These are phyloP conservation scores for Rhizophlyctis rosea DNA, from an alignment of 192 early-diverging fungal genomes.

Conservation along the genomic window DNA sequence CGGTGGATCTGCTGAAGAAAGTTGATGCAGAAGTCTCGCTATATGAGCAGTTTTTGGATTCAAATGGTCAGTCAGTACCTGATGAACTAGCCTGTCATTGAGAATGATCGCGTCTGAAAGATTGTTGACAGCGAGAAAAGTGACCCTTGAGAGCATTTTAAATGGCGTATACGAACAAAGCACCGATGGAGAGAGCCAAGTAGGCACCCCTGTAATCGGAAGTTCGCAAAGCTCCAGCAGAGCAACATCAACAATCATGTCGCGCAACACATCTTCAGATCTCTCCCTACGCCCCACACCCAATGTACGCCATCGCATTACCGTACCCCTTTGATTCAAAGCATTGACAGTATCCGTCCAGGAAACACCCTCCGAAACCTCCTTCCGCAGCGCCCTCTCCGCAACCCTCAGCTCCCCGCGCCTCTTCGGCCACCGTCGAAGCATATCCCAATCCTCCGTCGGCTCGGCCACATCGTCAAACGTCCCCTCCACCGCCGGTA, in stretches of 20 bases:
- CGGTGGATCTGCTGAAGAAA: conserved; percentile 22
- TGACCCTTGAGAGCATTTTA: conserved; percentile 2
- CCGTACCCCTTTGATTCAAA: no score
- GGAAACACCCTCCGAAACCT: conserved; percentile 16
- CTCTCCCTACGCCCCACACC: background rate
- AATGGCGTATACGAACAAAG: background rate
- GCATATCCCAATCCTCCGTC: conserved; percentile 17
- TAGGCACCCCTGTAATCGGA: no score
- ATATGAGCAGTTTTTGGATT: conserved; percentile 40
- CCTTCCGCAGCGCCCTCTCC: conserved; percentile 1
- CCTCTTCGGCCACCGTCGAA: conserved; percentile 9
- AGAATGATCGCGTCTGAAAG: conserved; percentile 9
- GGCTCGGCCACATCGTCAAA: conserved; percentile 16
- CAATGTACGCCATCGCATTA: no score
- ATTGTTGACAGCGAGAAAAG: conserved; percentile 22
- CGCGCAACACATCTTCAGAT: background rate
- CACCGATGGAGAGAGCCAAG: conserved; percentile 10
- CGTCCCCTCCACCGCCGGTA: conserved; percentile 11
- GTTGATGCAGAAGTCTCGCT: conserved; percentile 30
- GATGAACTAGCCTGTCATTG: background rate
- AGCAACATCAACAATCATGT: background rate
- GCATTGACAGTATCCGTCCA: background rate
- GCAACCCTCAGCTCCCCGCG: conserved; percentile 11
- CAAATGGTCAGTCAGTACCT: conserved; percentile 16
- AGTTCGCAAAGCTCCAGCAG: background rate